Evolutionary conservation across 2,329 filamentous ascomycete species (phyloP).

Genomic region (Monilinia polystroma): DNA sequence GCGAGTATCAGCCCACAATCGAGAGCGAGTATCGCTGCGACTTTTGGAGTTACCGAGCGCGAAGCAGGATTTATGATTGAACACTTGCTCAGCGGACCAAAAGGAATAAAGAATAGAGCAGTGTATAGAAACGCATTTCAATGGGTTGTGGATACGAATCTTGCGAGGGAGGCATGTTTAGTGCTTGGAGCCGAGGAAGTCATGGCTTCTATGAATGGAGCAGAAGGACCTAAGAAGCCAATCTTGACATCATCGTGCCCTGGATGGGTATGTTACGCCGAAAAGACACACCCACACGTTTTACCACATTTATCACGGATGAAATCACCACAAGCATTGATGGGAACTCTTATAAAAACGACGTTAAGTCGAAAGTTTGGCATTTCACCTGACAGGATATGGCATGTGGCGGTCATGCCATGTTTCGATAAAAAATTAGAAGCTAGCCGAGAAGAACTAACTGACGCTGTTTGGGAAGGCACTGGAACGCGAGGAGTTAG

Average conservation of each 20-base stretch:
- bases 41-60: slow-evolving; percentile 69
- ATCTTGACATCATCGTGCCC: slow-evolving; percentile 89
- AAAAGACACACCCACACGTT: slow-evolving; percentile 95
- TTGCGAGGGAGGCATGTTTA: slow-evolving; percentile 77
- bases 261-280: slow-evolving; percentile 98
- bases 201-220: slow-evolving; percentile 42
- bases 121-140: slow-evolving; percentile 74
- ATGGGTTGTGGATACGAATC: slow-evolving; percentile 89
- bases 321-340: slow-evolving; percentile 91
- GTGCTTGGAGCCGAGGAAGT: slow-evolving; percentile 76
- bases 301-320: slow-evolving; percentile 86
- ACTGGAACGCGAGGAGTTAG: slow-evolving; percentile 60
- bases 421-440: slow-evolving; percentile 99
- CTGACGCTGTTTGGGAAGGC: slow-evolving; percentile 69
- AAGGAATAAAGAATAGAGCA: slow-evolving; percentile 69
- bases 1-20: slow-evolving; percentile 92
- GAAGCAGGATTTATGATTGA: slow-evolving; percentile 81
- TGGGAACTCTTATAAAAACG: slow-evolving; percentile 87
- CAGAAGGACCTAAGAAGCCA: slow-evolving; percentile 47
- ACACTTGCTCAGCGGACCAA: slow-evolving; percentile 69
- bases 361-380: slow-evolving; percentile 70
- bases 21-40: slow-evolving; percentile 83
- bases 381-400: slow-evolving; percentile 76
- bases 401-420: slow-evolving; percentile 95
- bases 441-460: slow-evolving; percentile 89